Percentiles rank a stretch among this genome's conserved stretches.
phyloP scores from a whole-genome alignment of 306 rosid genomes.

The Arachis hypogaea region DNA sequence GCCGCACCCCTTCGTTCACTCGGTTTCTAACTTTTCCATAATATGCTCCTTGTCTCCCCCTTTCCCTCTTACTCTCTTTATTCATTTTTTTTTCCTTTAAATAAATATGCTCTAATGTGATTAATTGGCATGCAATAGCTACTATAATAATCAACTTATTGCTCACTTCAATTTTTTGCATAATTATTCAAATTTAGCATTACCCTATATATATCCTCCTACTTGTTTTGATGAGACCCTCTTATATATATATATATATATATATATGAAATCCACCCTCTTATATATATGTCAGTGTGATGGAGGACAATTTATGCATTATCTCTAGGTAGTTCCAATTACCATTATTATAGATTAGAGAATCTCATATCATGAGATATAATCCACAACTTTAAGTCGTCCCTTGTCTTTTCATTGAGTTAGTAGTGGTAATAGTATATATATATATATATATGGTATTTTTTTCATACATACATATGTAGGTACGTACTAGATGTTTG shows the following conservation, averaged over 20 bases:
- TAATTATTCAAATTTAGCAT: constrained; percentile 12
- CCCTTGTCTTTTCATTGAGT: constrained; percentile 30
- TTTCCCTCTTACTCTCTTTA: constrained; percentile 51
- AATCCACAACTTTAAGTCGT: constrained; percentile 35
- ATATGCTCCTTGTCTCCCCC: constrained; percentile 69
- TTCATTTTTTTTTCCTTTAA: constrained; percentile 13
- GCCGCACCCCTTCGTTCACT: constrained; percentile 49
- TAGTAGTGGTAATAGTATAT: too few relatives aligned
- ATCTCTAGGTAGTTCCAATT: constrained; percentile 35
- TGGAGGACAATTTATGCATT: constrained; percentile 36
- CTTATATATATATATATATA: too few relatives aligned
- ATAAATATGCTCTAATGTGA: constrained; percentile 41
- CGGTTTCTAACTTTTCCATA: constrained; percentile 56
- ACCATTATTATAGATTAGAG: constrained; percentile 24
- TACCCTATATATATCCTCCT: constrained; percentile 15
- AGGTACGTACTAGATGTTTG: too few relatives aligned
- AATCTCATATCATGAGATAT: constrained; percentile 37
- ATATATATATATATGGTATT: background rate
- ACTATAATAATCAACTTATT: constrained; percentile 2
- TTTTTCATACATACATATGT: background rate
- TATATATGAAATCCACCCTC: constrained; percentile 31
- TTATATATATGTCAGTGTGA: background rate
- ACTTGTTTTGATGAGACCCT: constrained; percentile 4
- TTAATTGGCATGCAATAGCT: constrained; percentile 24
- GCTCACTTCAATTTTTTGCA: constrained; percentile 5